These are phyloP conservation scores for Pseudogymnoascus sp. DNA, from an alignment of 2,329 filamentous ascomycete genomes.

Conservation along the genomic window DNA sequence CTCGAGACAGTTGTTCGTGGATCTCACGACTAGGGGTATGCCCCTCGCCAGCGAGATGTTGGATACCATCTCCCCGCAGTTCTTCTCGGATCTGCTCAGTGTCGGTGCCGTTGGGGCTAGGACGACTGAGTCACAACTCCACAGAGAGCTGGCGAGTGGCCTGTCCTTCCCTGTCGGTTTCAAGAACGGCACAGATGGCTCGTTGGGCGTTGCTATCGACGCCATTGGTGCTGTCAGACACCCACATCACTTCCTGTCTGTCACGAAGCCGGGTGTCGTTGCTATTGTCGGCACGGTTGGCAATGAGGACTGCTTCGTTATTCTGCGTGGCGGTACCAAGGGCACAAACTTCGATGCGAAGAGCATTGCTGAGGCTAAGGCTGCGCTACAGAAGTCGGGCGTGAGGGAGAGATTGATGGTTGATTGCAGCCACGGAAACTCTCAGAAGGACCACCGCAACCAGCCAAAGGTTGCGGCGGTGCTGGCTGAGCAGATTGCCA, in stretches of 20 bases:
- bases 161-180: conserved; percentile 96
- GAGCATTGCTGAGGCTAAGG: conserved; percentile 78
- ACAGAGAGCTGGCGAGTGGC: conserved; percentile 88
- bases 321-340: conserved; percentile 83
- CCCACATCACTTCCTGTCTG: conserved; percentile 92
- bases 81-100: conserved; percentile 83
- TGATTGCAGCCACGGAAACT: conserved; percentile 97
- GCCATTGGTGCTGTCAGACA: conserved; percentile 89
- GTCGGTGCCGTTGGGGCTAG: conserved; percentile 92
- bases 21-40: conserved; percentile 87
- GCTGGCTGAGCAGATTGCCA: conserved; percentile 75
- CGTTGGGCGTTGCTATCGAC: conserved; percentile 82
- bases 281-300: conserved; percentile 91
- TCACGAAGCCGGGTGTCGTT: conserved; percentile 92
- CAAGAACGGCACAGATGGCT: conserved; percentile 98
- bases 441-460: conserved; percentile 91
- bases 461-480: conserved; percentile 85
- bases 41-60: conserved; percentile 96
- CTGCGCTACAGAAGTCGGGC: conserved; percentile 65
- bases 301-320: conserved; percentile 96
- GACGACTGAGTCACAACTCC: conserved; percentile 92
- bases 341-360: conserved; percentile 89
- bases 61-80: conserved; percentile 96
- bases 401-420: conserved; percentile 81
- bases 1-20: conserved; percentile 84